Conservation (phyloP, 345 rosid genomes). For the Melaleuca alternifolia region DNA sequence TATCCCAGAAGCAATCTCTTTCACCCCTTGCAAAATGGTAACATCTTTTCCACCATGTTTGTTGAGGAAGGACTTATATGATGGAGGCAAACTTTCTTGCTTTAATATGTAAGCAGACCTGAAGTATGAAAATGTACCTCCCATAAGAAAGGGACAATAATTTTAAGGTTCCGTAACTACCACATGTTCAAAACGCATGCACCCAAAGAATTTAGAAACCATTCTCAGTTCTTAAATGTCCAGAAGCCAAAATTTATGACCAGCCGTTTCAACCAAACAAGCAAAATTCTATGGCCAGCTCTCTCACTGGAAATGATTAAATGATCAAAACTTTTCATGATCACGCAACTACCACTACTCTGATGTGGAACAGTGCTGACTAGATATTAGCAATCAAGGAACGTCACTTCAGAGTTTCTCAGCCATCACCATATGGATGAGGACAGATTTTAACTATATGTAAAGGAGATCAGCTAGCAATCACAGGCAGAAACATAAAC, state of each 20-base stretch:
- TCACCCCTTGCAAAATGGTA: slow-evolving; percentile 61
- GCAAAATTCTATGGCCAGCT: neutral
- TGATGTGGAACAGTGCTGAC: neutral
- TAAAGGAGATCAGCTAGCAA: neutral
- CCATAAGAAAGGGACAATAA: neutral
- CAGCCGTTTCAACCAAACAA: neutral
- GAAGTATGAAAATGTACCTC: slow-evolving; percentile 3
- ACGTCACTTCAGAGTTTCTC: neutral
- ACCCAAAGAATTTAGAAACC: neutral
- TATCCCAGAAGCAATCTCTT: slow-evolving; percentile 55
- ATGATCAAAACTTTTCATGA: neutral
- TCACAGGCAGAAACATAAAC: neutral
- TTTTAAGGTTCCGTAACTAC: neutral
- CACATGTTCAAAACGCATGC: neutral
- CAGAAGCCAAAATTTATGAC: neutral
- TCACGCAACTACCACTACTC: neutral
- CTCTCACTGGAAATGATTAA: neutral
- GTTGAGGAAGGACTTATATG: slow-evolving; percentile 85
- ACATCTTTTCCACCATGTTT: slow-evolving; percentile 81
- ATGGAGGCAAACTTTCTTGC: slow-evolving; percentile 82
- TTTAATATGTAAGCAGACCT: slow-evolving; percentile 91
- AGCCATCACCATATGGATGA: neutral
- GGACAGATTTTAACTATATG: neutral
- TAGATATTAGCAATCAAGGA: neutral
- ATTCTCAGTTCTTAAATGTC: neutral